Base-by-base conservation (phyloP, 176 grass and related monocot species). In the Neostapfia colusana region DNA sequence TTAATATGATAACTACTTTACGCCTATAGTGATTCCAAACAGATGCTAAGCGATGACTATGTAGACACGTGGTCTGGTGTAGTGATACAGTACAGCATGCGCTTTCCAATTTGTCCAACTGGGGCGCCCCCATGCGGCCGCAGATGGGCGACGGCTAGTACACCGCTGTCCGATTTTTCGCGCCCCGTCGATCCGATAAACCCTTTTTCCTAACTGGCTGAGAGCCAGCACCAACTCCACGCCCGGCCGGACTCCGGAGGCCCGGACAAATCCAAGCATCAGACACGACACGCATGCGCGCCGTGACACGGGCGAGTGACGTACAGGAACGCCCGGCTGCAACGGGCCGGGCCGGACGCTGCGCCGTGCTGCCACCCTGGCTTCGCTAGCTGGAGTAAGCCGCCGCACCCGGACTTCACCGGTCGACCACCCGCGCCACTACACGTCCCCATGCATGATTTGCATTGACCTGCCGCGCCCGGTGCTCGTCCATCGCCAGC, bases 171-270 rank as follows among this genome's bases (percentile, higher is more conserved):
- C 7, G 10, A 55, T 72, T 24, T 55, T 71, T 53, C 24, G 31
- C 63, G 8, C 28, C 51, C 6, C 6, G 42, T 20, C 71, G 54
- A 40, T 27, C 57, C 2, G 41, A 69, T 69, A 25, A 13, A 7
- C 45, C 45, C 45, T 48, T 48, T 66, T 74, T 21, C 68, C 34
- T 50, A 43, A 55, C 53, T 54, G 15, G n/a, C 63, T 39, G 75
- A 83, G 75, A 74, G 54, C 43, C 69, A 77, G 73, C 78, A 73
- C 68, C 79, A 79, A 17, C 73, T 27, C 79, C 2, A 42, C 27
- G 56, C 21, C 6, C 50, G 24, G 12, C 6, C 50, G 24, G 12
- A 31, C 27, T 40, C 43, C 31, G 8, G 35, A 0, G n/a, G 36
- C 34, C 3, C 48, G 39, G 20, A 87, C 80, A 83, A 87, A 83